Conservation (phyloP, 345 rosid species). For the Bruguiera gymnorhiza region DNA sequence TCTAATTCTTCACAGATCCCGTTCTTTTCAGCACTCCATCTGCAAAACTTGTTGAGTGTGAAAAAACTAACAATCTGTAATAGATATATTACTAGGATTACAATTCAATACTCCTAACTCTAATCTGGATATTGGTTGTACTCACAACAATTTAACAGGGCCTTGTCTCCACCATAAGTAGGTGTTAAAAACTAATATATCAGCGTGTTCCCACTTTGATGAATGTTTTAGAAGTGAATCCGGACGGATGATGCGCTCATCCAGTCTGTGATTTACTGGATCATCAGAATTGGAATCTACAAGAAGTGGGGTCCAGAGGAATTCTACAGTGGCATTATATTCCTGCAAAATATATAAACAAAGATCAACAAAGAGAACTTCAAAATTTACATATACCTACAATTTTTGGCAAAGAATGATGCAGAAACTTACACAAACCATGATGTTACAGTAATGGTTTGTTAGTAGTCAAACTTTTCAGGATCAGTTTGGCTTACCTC, state of each 20-base stretch:
- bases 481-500: constrained; percentile 47
- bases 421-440: not conserved
- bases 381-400: not conserved
- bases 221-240: constrained; percentile 93
- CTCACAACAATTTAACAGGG: constrained; percentile 81
- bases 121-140: constrained; percentile 3
- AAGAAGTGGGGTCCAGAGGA: constrained; percentile 94
- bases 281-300: constrained; percentile 98
- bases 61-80: not conserved
- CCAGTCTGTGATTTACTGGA: constrained; percentile 84
- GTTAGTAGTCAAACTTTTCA: too few relatives aligned
- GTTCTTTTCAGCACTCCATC: constrained; percentile 74
- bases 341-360: constrained; percentile 43
- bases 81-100: not conserved
- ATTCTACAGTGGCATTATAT: constrained; percentile 89
- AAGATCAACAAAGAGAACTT: constrained; percentile 4
- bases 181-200: constrained; percentile 79
- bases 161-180: constrained; percentile 99
- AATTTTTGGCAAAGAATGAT: not conserved
- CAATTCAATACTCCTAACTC: not conserved
- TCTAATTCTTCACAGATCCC: constrained; percentile 77
- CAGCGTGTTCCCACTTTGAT: constrained; percentile 83
- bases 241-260: constrained; percentile 72
- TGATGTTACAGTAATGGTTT: too few relatives aligned
- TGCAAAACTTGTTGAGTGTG: constrained; percentile 27